Conservation (phyloP, 805 yeast genomes). For the Barnettozyma sucrosica region DNA sequence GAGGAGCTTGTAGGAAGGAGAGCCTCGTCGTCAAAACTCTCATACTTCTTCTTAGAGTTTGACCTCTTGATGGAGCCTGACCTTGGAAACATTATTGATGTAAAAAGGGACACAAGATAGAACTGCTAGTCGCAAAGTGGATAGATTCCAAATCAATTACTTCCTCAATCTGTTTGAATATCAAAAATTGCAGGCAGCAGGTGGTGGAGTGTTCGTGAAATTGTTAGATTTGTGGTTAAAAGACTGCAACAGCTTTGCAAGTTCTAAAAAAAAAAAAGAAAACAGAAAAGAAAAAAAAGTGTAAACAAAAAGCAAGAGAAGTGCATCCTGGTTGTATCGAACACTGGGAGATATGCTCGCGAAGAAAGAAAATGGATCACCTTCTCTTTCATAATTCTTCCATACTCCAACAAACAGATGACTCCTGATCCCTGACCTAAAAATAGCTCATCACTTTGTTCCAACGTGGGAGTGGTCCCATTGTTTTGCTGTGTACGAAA, state of each 20-base stretch:
- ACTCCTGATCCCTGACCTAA: background rate
- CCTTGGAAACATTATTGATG: constrained; percentile 20
- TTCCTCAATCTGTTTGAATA: background rate
- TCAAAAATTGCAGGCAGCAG: background rate
- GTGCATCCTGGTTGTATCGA: too few relatives aligned
- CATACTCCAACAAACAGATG: background rate
- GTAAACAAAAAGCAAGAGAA: too few relatives aligned
- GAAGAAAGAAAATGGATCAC: background rate
- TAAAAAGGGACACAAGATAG: background rate
- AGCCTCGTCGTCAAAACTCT: constrained; percentile 30
- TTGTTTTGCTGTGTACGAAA: too few relatives aligned
- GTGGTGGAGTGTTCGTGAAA: background rate
- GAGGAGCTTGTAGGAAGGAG: constrained; percentile 21
- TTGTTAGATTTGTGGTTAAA: background rate
- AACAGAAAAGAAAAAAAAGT: too few relatives aligned
- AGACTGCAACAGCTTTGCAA: background rate
- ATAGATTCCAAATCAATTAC: too few relatives aligned
- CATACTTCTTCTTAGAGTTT: constrained; percentile 18
- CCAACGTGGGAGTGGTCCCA: too few relatives aligned
- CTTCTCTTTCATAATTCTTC: background rate
- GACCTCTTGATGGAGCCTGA: constrained; percentile 21
- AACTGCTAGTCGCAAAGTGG: background rate
- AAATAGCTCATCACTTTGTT: background rate
- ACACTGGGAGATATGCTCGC: too few relatives aligned
- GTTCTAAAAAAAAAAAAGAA: background rate